These are phyloP conservation scores for Gloeostereum incarnatum DNA, from an alignment of 768 basidiomycete species.

Conservation along the genomic window DNA sequence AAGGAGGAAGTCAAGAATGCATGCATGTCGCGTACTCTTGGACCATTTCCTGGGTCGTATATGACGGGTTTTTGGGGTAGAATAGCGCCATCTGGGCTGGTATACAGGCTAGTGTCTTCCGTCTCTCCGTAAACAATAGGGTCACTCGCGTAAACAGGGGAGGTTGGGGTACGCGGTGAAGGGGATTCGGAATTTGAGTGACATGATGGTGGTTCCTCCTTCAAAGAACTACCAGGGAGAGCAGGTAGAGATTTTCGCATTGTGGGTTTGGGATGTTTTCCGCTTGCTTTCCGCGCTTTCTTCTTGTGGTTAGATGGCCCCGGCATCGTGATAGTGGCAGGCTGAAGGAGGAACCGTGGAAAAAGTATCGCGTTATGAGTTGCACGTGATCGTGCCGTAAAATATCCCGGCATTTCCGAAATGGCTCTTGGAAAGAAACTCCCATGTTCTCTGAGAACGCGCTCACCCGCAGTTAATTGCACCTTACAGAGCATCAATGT, in stretches of 20 bases:
- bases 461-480: too few species aligned
- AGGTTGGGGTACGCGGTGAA: too few species aligned
- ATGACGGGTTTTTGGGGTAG: conserved; percentile 49
- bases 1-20: conserved; percentile 54
- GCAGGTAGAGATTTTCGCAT: background rate
- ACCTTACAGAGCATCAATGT: too few species aligned
- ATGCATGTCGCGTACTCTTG: conserved; percentile 60
- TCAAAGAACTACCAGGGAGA: background rate
- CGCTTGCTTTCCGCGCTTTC: conserved; percentile 5
- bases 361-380: too few species aligned
- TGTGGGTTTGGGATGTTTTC: background rate
- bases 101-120: background rate
- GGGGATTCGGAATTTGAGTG: background rate
- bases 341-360: background rate
- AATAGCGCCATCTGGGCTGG: conserved; percentile 8
- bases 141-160: too few species aligned
- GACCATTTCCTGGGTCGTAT: conserved; percentile 71
- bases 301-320: conserved; percentile 7
- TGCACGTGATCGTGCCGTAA: too few species aligned
- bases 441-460: too few species aligned
- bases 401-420: too few species aligned
- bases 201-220: background rate
- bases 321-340: conserved; percentile 3
- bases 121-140: too few species aligned
- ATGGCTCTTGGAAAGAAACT: too few species aligned